These are phyloP conservation scores for Globisporangium radiosum DNA, from an alignment of 352 stramenopile species.

Conservation along the genomic window DNA sequence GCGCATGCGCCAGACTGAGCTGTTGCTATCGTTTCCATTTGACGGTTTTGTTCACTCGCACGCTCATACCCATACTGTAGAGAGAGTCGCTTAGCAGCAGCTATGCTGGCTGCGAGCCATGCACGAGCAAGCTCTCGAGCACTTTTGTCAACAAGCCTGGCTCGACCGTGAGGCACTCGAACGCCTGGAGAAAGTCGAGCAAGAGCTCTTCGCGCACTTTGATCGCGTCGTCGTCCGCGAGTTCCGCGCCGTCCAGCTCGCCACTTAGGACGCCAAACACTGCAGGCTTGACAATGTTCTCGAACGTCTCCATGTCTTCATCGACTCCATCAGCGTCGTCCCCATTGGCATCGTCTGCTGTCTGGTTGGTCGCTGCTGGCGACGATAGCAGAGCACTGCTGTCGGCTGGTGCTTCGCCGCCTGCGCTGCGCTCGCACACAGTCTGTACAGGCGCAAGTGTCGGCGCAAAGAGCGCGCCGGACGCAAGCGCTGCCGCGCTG, in stretches of 20 bases:
- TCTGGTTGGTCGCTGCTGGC: not conserved
- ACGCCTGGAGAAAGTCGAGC: slow-evolving; percentile 72
- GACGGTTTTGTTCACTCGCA: no score
- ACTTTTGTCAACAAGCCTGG: slow-evolving; percentile 58
- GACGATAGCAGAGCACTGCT: no score
- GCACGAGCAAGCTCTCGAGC: slow-evolving; percentile 39
- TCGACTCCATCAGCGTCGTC: slow-evolving; percentile 15
- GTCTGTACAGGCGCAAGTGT: slow-evolving; percentile 5
- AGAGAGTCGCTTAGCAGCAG: no score
- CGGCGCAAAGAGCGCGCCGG: slow-evolving; percentile 3
- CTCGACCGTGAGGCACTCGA: slow-evolving; percentile 67
- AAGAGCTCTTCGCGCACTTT: slow-evolving; percentile 63
- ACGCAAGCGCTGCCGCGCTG: not conserved
- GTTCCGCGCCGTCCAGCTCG: slow-evolving; percentile 20
- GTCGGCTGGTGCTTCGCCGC: no score
- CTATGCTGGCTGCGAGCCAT: slow-evolving; percentile 4
- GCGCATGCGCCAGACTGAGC: no score
- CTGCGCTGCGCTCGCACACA: not conserved
- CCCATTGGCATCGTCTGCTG: slow-evolving; percentile 11
- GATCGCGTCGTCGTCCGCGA: slow-evolving; percentile 20
- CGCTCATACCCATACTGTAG: no score
- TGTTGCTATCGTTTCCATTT: not conserved
- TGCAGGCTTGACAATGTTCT: slow-evolving; percentile 67
- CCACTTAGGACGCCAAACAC: slow-evolving; percentile 68
- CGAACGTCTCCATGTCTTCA: slow-evolving; percentile 51